Evolutionary conservation across 2,329 filamentous ascomycete species (phyloP), one percentile per base, ranked within the genome.

Genomic region (Alternaria ventricosa): DNA sequence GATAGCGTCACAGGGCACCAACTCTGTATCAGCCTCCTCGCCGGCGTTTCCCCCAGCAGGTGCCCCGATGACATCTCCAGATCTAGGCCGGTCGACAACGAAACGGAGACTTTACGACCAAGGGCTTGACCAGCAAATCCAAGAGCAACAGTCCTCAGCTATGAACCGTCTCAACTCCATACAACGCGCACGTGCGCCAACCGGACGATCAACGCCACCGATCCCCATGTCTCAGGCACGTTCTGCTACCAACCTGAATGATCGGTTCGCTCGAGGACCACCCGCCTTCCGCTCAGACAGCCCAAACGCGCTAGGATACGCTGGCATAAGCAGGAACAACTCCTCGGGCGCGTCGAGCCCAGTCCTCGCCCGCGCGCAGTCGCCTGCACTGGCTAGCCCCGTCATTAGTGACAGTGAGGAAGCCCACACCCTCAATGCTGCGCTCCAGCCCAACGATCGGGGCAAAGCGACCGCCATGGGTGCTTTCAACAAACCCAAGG

Each of bases 51-150:
- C 64, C 28, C 71, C 57, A 36, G 75, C 59, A 27, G 59, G 73
- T 44, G 71, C 66, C 64, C 75, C 73, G 60, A 73, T 70, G 60
- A 73, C 63, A 6, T 64, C 77, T 5, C 73, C 75, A 2, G 80
- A 83, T 0, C 73, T 89, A 0, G 91, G 93, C 60, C 87, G 90
- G 57, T 88, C 85, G 43, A 87, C 89, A 5, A 91, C 89, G 1
- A 92, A 94, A 67, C 88, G 91, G 56, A 86, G 93, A 47, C 83
- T 97, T 1, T 97, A 97, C 73, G 94, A 96, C 66, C 92, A 93
- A 67, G 91, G 91, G 0, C 83, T 96, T 15, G 91, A 90, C 54
- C 90, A 94, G 72, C 90, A 96, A 65, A 85, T 92, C 12, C 90
- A 94, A 54, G 92, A 94, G 59, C 91, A 96, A 69, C 93, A 95